Evolutionary conservation across 345 rosid genomes (phyloP), one percentile per base, ranked within the genome.

Genomic region (Hirschfeldia incana): DNA sequence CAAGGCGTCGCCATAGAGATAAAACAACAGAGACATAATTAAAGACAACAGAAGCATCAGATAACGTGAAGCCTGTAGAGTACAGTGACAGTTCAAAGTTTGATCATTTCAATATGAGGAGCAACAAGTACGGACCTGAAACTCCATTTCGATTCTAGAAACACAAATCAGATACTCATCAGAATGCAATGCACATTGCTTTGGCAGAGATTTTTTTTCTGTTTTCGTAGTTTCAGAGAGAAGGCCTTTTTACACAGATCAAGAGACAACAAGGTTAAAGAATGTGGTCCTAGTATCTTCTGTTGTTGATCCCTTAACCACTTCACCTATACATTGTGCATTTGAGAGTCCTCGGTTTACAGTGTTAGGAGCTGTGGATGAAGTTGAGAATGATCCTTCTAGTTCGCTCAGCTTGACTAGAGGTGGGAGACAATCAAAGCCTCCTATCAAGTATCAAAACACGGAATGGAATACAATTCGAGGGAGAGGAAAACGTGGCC

Each of bases 1-100:
- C 91, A 2, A 87, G 93, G 82, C 97, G 91, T 81, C 90, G 98
- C 55, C 95, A 89, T 57, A 94, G 88, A 84, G 98, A 92, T 74
- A 86, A 58, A 80, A 75, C 86, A 81, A 75, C 86, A 32, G 89
- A 85, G 39, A 33, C 79, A 59, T 94, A 90, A 72, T 85, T 85
- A 70, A 94, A 89, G 81, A 84, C 85, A 44, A 13, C 53, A 12
- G 12, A 62, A 69, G 84, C 70, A 0, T 85, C 89, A 72, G 77
- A 78, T 82, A 87, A 21, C 21, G 21, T 76, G 83, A 92, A 88
- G 87, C 91, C 89, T 61, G 85, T 65, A 21, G 89, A 82, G 61
- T 86, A 51, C 2, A 51, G 58, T 51, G n/a, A 51, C 21, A 51
- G 58, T 51, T 51, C 58, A 51, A n/a, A 51, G 58, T 51, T 51